Evolutionary conservation across 805 yeast species (phyloP).

Genomic region (Candida jianshihensis): DNA sequence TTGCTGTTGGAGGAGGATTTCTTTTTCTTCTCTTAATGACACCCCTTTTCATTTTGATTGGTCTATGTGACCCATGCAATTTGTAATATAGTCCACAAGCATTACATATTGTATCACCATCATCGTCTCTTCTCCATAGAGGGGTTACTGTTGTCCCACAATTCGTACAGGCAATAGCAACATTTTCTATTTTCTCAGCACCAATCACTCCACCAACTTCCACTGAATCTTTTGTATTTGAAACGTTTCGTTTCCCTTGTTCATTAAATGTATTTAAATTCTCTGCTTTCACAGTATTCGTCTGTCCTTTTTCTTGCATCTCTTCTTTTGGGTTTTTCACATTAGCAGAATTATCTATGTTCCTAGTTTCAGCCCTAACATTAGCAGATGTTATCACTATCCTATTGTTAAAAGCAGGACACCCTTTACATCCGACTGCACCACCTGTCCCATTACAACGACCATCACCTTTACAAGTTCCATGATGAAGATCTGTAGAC

Average conservation of each 20-base stretch:
- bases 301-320: not conserved
- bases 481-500: slow-evolving; percentile 16
- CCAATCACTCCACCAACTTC: slow-evolving; percentile 14
- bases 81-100: slow-evolving; percentile 80
- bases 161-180: slow-evolving; percentile 73
- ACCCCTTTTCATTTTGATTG: slow-evolving; percentile 64
- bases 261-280: no score
- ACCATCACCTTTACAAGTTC: slow-evolving; percentile 30
- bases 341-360: slow-evolving; percentile 1
- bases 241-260: no score
- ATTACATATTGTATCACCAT: slow-evolving; percentile 79
- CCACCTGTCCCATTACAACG: slow-evolving; percentile 89
- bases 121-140: slow-evolving; percentile 76
- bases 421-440: slow-evolving; percentile 67
- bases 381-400: slow-evolving; percentile 29
- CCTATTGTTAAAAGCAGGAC: slow-evolving; percentile 79
- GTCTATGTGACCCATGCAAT: slow-evolving; percentile 72
- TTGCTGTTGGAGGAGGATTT: slow-evolving; percentile 5
- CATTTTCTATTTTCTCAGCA: slow-evolving; percentile 30
- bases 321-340: not conserved
- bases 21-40: slow-evolving; percentile 73
- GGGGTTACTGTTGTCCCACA: slow-evolving; percentile 85
- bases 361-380: slow-evolving; percentile 5
- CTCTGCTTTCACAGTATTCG: not conserved
- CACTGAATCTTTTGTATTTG: not conserved